Percentiles rank a stretch among this genome's conserved stretches.
Evolutionary conservation across 176 grass and related monocot genomes (phyloP).

Genomic region (Raddia distichophylla): DNA sequence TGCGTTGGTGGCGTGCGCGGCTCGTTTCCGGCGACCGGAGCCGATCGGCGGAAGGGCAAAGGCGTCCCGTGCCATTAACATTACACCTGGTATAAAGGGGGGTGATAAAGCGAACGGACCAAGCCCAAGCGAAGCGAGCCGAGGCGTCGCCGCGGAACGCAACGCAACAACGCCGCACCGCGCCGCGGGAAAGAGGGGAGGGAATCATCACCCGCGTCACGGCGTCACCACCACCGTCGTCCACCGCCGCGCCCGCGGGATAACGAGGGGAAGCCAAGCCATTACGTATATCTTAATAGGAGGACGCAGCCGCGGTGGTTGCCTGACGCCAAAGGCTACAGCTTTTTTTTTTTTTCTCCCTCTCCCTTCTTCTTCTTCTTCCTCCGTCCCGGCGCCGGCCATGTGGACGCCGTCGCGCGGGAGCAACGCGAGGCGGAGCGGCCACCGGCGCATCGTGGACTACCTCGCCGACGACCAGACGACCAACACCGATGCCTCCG

Average conservation of each 20-base stretch:
- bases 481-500: conserved; percentile 63
- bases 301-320: conserved; percentile 8
- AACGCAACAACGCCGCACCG: conserved; percentile 19
- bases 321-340: background rate
- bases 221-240: background rate
- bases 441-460: conserved; percentile 85
- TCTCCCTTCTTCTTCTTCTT: background rate
- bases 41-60: background rate
- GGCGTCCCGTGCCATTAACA: too few relatives aligned
- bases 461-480: conserved; percentile 76
- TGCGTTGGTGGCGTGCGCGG: background rate
- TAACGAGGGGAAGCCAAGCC: background rate
- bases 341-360: background rate
- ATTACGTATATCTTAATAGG: conserved; percentile 28
- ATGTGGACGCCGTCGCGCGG: conserved; percentile 79
- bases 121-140: background rate
- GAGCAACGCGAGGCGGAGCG: conserved; percentile 55
- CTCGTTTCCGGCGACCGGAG: background rate
- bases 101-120: background rate
- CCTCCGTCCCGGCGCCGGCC: background rate
- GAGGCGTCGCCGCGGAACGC: background rate
- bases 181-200: background rate
- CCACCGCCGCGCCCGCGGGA: too few relatives aligned
- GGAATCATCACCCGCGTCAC: conserved; percentile 20
- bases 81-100: background rate